Evolutionary conservation across 768 basidiomycete genomes (phyloP).

Genomic region (Clavaria fumosa): DNA sequence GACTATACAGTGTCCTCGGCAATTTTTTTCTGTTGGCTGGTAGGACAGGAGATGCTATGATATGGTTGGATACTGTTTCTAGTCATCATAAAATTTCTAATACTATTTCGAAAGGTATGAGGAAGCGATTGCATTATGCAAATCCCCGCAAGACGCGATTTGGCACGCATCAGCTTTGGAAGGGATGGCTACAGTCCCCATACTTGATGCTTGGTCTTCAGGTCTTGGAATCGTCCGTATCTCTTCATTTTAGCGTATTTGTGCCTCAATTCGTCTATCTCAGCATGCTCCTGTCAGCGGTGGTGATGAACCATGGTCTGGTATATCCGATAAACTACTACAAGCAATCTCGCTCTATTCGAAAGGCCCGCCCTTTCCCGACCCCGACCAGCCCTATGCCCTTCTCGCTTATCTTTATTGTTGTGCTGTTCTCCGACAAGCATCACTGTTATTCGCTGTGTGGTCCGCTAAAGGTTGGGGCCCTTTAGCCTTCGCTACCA

Average conservation of each 20-base stretch:
- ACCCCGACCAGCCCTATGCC: constrained; percentile 43
- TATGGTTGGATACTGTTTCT: constrained; percentile 39
- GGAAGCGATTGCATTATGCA: constrained; percentile 70
- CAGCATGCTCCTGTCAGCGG: constrained; percentile 42
- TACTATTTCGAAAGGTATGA: constrained; percentile 44
- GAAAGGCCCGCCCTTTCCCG: constrained; percentile 33
- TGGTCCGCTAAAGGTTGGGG: constrained; percentile 89
- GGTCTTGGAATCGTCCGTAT: constrained; percentile 54
- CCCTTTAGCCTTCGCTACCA: constrained; percentile 54
- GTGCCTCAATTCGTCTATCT: constrained; percentile 6
- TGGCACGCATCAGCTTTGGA: constrained; percentile 90
- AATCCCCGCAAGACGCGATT: constrained; percentile 53
- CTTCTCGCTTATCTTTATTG: constrained; percentile 54
- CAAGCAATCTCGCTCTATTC: constrained; percentile 53
- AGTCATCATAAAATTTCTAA: not conserved
- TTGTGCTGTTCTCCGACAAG: constrained; percentile 54
- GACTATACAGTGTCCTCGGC: constrained; percentile 76
- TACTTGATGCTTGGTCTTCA: constrained; percentile 75
- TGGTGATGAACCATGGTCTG: constrained; percentile 57
- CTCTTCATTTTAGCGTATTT: constrained; percentile 6
- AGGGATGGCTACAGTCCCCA: constrained; percentile 61
- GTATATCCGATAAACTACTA: constrained; percentile 55
- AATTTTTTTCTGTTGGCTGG: constrained; percentile 84
- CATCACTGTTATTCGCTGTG: constrained; percentile 57
- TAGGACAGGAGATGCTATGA: constrained; percentile 62